These are phyloP conservation scores for Citeromyces nyonsensis DNA, from an alignment of 805 yeast genomes.

Conservation along the genomic window DNA sequence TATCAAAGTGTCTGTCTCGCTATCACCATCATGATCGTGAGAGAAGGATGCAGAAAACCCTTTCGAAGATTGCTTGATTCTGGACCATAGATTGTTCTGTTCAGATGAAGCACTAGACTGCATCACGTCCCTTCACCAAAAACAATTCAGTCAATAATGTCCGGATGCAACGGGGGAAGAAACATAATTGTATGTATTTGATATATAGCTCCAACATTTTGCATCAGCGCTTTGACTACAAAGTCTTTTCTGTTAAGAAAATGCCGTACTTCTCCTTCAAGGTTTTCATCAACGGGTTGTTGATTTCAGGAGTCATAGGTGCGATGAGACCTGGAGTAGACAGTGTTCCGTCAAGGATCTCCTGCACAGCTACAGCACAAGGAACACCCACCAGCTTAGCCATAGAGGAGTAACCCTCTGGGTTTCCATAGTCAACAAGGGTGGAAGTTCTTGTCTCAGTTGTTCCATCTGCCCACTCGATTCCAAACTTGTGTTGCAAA, in stretches of 20 bases:
- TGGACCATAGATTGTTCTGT: slow-evolving; percentile 6
- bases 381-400: slow-evolving; percentile 98
- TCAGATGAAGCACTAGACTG: neutral
- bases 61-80: slow-evolving; percentile 5
- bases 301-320: slow-evolving; percentile 83
- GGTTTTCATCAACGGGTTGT: slow-evolving; percentile 81
- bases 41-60: slow-evolving; percentile 3
- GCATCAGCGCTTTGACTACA: slow-evolving; percentile 10
- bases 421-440: slow-evolving; percentile 83
- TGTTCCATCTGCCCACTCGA: slow-evolving; percentile 89
- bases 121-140: too few species aligned
- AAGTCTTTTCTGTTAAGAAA: slow-evolving; percentile 76
- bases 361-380: slow-evolving; percentile 87
- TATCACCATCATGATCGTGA: slow-evolving; percentile 17
- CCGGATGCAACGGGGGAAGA: too few species aligned
- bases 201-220: neutral
- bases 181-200: too few species aligned
- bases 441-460: slow-evolving; percentile 91
- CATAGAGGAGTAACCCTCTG: slow-evolving; percentile 93
- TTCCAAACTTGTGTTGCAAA: slow-evolving; percentile 95
- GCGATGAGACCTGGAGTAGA: slow-evolving; percentile 78
- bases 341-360: slow-evolving; percentile 69
- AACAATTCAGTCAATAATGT: too few species aligned
- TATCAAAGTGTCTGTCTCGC: slow-evolving; percentile 16
- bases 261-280: slow-evolving; percentile 85